These are phyloP conservation scores for Paramecium pentaurelia DNA, from an alignment of 73 alveolate genomes.

Conservation along the genomic window DNA sequence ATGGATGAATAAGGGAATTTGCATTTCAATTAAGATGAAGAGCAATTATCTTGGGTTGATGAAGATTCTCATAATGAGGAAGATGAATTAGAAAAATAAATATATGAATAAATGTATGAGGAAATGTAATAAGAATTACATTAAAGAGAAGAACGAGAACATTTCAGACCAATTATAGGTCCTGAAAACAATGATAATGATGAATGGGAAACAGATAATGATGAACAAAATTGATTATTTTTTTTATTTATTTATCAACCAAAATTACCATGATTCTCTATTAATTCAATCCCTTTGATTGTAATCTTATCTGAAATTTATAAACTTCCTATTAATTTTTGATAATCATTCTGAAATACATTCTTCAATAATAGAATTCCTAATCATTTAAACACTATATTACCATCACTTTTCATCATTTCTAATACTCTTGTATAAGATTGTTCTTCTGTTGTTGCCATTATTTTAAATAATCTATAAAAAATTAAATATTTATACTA, in stretches of 20 bases:
- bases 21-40: background rate
- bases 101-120: background rate
- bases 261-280: background rate
- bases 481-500: background rate
- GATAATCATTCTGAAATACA: background rate
- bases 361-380: background rate
- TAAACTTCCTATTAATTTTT: background rate
- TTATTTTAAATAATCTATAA: background rate
- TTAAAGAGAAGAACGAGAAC: background rate
- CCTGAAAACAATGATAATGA: background rate
- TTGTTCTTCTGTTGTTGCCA: background rate
- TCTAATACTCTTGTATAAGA: background rate
- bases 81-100: background rate
- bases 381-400: background rate
- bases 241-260: background rate
- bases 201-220: background rate
- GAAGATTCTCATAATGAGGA: background rate
- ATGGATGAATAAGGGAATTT: background rate
- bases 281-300: background rate
- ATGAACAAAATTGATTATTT: background rate
- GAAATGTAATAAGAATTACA: background rate
- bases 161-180: background rate
- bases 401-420: constrained; percentile 2
- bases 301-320: background rate
- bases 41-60: background rate